Conservation (phyloP, 2,329 filamentous ascomycete genomes). For the Monosporascus sp. region DNA sequence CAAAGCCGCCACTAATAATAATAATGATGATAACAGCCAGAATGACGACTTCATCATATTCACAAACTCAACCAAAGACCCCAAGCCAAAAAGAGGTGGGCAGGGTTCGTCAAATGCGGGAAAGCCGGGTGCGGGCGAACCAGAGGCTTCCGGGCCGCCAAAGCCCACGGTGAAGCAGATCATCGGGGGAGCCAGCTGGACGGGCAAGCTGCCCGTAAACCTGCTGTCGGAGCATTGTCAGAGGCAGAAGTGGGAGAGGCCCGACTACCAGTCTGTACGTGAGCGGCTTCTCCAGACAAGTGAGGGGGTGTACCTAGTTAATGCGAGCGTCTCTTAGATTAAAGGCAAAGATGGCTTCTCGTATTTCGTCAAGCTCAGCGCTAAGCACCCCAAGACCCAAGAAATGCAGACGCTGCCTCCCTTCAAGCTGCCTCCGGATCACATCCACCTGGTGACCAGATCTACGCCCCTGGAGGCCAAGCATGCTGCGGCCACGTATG, state of each 20-base stretch:
- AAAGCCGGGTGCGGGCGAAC: slow-evolving; percentile 22
- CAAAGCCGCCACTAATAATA: slow-evolving; percentile 26
- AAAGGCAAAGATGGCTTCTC: slow-evolving; percentile 71
- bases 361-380: slow-evolving; percentile 74
- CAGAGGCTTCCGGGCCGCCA: slow-evolving; percentile 38
- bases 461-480: slow-evolving; percentile 83
- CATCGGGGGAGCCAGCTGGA: slow-evolving; percentile 94
- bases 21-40: slow-evolving; percentile 3
- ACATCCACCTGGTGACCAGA: slow-evolving; percentile 70
- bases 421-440: slow-evolving; percentile 71
- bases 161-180: slow-evolving; percentile 69
- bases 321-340: slow-evolving; percentile 31
- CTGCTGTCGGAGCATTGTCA: slow-evolving; percentile 91
- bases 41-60: slow-evolving; percentile 53
- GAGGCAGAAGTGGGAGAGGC: slow-evolving; percentile 91
- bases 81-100: slow-evolving; percentile 38
- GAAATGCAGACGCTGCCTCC: slow-evolving; percentile 71
- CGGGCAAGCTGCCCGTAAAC: slow-evolving; percentile 91
- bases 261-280: slow-evolving; percentile 75
- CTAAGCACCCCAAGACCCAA: slow-evolving; percentile 74
- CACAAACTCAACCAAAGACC: slow-evolving; percentile 52
- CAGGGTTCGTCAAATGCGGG: slow-evolving; percentile 16
- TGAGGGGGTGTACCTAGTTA: slow-evolving; percentile 16
- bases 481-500: slow-evolving; percentile 90
- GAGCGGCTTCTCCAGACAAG: slow-evolving; percentile 22